These are phyloP conservation scores for Thalassiosira profunda DNA, from an alignment of 108 stramenopile species.

Conservation along the genomic window DNA sequence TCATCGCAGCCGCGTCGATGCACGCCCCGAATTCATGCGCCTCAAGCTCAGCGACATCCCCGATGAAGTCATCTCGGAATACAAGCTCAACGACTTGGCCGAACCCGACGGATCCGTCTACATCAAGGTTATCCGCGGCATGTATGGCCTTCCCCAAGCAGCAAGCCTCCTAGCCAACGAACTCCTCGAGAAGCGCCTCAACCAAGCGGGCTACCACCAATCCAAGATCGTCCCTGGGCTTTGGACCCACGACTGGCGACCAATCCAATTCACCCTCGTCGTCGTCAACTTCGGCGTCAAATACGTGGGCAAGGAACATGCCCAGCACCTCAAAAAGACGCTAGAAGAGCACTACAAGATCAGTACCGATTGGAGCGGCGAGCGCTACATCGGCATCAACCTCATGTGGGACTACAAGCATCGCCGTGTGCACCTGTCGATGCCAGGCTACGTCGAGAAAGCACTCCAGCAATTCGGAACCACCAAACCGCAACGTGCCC, in stretches of 20 bases:
- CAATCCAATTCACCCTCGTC: constrained; percentile 18
- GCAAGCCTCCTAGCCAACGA: constrained; percentile 43
- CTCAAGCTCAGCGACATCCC: constrained; percentile 15
- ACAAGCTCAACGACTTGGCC: constrained; percentile 11
- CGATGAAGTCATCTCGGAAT: constrained; percentile 42
- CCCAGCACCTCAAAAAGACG: neutral
- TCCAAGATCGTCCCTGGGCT: constrained; percentile 44
- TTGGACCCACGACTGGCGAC: constrained; percentile 34
- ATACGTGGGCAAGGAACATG: constrained; percentile 9
- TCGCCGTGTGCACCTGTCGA: constrained; percentile 32
- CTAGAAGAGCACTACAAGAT: constrained; percentile 10
- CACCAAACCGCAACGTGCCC: constrained; percentile 20
- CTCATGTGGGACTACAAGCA: constrained; percentile 51
- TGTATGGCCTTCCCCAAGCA: constrained; percentile 64
- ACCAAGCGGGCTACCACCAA: constrained; percentile 26
- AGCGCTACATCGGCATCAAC: constrained; percentile 35
- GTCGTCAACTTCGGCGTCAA: constrained; percentile 46
- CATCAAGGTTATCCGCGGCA: constrained; percentile 24
- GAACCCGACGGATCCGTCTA: constrained; percentile 9
- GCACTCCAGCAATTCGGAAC: constrained; percentile 34
- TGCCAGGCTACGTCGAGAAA: constrained; percentile 59
- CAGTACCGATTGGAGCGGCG: constrained; percentile 30
- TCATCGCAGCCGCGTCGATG: no score
- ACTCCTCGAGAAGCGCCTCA: neutral
- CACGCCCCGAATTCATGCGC: constrained; percentile 40